Evolutionary conservation across 768 basidiomycete species (phyloP).

Genomic region (Boletus fagicola): DNA sequence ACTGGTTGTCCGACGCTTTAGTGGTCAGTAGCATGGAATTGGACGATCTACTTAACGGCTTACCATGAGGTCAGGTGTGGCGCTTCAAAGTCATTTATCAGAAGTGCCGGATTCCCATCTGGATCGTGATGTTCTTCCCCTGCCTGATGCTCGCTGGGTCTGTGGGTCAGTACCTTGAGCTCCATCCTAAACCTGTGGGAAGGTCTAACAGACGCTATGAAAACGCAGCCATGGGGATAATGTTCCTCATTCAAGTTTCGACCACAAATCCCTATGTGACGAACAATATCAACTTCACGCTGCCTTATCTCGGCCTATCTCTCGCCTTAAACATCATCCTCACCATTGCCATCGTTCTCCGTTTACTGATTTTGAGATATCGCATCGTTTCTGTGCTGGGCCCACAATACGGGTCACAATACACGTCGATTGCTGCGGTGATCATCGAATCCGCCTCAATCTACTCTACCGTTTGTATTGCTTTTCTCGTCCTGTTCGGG

Average conservation of each 20-base stretch:
- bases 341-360: conserved; percentile 32
- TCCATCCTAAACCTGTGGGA: background rate
- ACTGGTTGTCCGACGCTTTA: conserved; percentile 18
- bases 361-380: conserved; percentile 25
- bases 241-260: conserved; percentile 12
- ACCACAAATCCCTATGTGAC: conserved; percentile 13
- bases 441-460: conserved; percentile 35
- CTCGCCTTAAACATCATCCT: conserved; percentile 34
- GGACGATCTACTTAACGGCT: background rate
- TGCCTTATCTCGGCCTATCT: conserved; percentile 29
- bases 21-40: conserved; percentile 11
- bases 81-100: conserved; percentile 19
- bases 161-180: background rate
- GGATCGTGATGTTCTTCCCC: no score
- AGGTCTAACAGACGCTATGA: background rate
- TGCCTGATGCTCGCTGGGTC: no score
- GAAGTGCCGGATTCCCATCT: background rate
- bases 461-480: conserved; percentile 27
- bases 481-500: conserved; percentile 33
- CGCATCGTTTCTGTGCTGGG: conserved; percentile 19
- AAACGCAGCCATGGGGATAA: conserved; percentile 6
- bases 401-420: conserved; percentile 20
- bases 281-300: conserved; percentile 10
- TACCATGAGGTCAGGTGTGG: conserved; percentile 8
- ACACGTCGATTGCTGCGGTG: conserved; percentile 35